A percentile compares a stretch with the other conserved stretches of the same genome.
Conservation (phyloP, 345 rosid genomes). For the Rhizophora mangle region DNA sequence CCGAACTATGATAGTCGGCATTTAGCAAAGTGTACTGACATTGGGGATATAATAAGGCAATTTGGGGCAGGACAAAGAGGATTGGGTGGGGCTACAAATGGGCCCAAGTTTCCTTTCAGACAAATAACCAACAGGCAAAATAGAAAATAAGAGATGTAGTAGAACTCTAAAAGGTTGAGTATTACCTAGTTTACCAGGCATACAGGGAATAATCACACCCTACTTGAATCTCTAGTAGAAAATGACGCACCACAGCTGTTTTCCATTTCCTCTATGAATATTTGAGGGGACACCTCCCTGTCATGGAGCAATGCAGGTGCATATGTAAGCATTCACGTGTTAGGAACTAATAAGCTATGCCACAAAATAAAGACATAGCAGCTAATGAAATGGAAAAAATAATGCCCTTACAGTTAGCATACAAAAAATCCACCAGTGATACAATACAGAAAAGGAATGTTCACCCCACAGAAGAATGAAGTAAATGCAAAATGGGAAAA, state of each 20-base stretch:
- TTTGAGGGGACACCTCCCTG: constrained; percentile 65
- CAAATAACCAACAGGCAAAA: background rate
- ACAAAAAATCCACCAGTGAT: no score
- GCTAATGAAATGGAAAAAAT: background rate
- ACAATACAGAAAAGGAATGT: no score
- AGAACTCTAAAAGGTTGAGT: background rate
- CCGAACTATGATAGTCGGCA: no score
- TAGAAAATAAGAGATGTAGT: background rate
- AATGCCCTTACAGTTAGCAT: no score
- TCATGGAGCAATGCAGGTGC: constrained; percentile 7
- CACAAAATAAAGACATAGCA: background rate
- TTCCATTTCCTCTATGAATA: constrained; percentile 44
- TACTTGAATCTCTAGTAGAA: constrained; percentile 10
- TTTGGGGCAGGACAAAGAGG: background rate
- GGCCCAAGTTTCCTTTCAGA: background rate
- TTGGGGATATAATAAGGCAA: background rate
- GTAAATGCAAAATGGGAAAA: no score
- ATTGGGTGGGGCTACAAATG: background rate
- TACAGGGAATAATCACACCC: background rate
- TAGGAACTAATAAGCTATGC: no score
- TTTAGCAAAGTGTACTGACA: background rate
- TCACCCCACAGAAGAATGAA: no score
- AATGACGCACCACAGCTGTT: constrained; percentile 11
- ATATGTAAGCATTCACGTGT: background rate
- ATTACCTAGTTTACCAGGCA: constrained; percentile 1